Evolutionary conservation across 441 rosid species (phyloP).

Genomic region (Erodium texanum): DNA sequence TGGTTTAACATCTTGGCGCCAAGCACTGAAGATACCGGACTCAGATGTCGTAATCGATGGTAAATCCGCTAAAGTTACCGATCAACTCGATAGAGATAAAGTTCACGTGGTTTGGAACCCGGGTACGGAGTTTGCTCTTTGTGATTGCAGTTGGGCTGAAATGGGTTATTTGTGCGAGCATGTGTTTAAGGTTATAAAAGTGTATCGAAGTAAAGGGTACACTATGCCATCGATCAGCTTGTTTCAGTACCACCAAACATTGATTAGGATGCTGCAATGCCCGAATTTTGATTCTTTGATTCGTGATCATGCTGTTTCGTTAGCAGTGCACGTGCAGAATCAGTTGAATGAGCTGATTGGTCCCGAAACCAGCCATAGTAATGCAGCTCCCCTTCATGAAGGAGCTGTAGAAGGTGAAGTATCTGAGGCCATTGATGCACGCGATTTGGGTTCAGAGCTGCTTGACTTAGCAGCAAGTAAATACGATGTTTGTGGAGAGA

Average conservation of each 20-base stretch:
- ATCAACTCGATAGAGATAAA: slow-evolving; percentile 33
- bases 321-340: slow-evolving; percentile 50
- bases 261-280: slow-evolving; percentile 41
- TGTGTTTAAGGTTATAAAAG: slow-evolving; percentile 40
- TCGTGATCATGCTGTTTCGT: slow-evolving; percentile 46
- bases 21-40: slow-evolving; percentile 37
- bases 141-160: slow-evolving; percentile 41
- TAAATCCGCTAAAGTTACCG: slow-evolving; percentile 39
- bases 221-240: slow-evolving; percentile 40
- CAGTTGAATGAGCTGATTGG: slow-evolving; percentile 34
- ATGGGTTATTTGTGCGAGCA: slow-evolving; percentile 48
- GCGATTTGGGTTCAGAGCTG: too few species aligned
- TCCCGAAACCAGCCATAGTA: too few species aligned
- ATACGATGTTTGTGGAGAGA: too few species aligned
- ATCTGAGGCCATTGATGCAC: too few species aligned
- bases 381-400: too few species aligned
- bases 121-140: slow-evolving; percentile 49
- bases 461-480: too few species aligned
- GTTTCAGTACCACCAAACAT: slow-evolving; percentile 31
- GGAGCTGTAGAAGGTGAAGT: too few species aligned
- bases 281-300: slow-evolving; percentile 40
- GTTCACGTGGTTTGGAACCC: slow-evolving; percentile 42
- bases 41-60: slow-evolving; percentile 22
- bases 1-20: slow-evolving; percentile 34
- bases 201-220: slow-evolving; percentile 36